Base-by-base conservation (phyloP, 129 eudicot genomes). In the Tanacetum coccineum region DNA sequence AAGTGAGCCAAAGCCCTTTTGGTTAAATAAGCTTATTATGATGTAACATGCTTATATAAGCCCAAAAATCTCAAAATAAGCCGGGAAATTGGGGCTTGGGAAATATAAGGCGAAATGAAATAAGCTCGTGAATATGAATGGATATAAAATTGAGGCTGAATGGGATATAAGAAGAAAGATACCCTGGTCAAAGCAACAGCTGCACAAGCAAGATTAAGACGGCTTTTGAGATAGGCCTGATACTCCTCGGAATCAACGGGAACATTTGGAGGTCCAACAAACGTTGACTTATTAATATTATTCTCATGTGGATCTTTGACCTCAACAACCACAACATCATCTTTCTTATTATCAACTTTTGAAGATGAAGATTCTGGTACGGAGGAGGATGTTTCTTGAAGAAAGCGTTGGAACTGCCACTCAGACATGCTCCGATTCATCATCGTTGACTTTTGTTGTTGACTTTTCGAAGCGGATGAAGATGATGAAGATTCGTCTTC, bases 151-250 rank as follows among this genome's bases (percentile, higher is more conserved):
- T 30, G 36, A 30, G 36, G 36, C 36, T n/a, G n/a, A n/a, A n/a
- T n/a, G n/a, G n/a, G n/a, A n/a, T n/a, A n/a, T 22, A 22, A 22
- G 1, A 22, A 22, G 2, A 22, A 22, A 22, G 1, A 22, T 22
- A 22, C 99, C 94, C 99, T 75, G 19, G 97, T 82, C 87, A 86
- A 84, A 52, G 99, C 99, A 67, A 94, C 93, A 73, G 99, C 99
- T 18, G 95, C 95, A 50, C 99, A 94, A 13, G 99, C 99, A 75
- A 94, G 81, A 74, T 89, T 79, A 53, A 94, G 95, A 2, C 83
- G 86, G 52, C 80, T 83, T 62, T 84, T 84, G 8, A 94, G 84
- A 61, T 75, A 86, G 3, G 86, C 90, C 80, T 89, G 97, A 47
- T 94, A 94, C 79, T 87, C 97, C 56, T 82, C 95, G 0, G 99